These are phyloP conservation scores for Calocybe cyanea DNA, from an alignment of 768 basidiomycete species.

Conservation along the genomic window DNA sequence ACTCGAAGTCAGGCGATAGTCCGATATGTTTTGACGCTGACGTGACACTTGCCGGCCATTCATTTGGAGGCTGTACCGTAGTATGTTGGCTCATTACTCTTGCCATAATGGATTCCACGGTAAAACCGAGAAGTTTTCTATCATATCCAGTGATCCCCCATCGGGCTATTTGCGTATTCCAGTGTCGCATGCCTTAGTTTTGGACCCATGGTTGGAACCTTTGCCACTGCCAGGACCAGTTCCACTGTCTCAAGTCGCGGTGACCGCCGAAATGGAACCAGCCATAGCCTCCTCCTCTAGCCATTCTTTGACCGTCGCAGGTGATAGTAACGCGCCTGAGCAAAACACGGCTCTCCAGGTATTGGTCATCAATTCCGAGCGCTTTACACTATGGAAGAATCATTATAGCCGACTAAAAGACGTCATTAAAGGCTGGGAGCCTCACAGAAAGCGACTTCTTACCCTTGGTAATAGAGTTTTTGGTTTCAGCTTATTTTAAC, in stretches of 20 bases:
- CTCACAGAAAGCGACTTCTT: constrained; percentile 35
- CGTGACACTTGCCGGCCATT: constrained; percentile 40
- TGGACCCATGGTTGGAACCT: constrained; percentile 88
- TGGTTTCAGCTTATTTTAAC: not conserved
- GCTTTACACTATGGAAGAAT: constrained; percentile 74
- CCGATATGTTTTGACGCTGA: constrained; percentile 30
- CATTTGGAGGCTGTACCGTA: constrained; percentile 45
- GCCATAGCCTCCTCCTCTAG: no score
- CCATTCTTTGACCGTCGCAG: no score
- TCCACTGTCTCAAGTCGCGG: constrained; percentile 20
- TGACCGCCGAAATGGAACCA: not conserved
- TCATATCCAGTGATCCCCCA: constrained; percentile 50
- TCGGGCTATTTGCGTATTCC: constrained; percentile 42
- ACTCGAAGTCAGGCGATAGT: constrained; percentile 16
- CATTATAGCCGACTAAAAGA: constrained; percentile 62
- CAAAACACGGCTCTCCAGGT: constrained; percentile 29
- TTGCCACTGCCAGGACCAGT: constrained; percentile 54
- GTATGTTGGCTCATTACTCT: constrained; percentile 22
- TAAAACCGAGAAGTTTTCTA: constrained; percentile 40
- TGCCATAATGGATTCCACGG: constrained; percentile 1
- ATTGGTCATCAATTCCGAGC: constrained; percentile 73
- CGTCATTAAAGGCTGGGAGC: constrained; percentile 54
- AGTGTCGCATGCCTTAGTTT: constrained; percentile 52
- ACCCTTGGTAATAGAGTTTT: constrained; percentile 39
- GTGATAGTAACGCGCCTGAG: no score